Evolutionary conservation across 2,329 filamentous ascomycete species (phyloP).

Genomic region (Fonsecaea monophora): DNA sequence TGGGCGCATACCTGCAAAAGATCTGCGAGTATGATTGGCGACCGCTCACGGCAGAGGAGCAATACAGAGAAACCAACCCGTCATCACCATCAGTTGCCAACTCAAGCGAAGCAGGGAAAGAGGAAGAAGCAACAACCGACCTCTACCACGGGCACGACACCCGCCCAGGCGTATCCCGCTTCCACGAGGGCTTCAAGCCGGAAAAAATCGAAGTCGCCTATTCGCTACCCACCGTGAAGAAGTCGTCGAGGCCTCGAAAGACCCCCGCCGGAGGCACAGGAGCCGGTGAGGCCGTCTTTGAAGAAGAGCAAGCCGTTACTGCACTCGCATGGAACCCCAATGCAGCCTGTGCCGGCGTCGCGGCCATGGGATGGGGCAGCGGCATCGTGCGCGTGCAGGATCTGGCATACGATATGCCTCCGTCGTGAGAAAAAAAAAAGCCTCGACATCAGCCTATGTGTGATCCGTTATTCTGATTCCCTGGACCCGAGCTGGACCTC

Average conservation of each 20-base stretch:
- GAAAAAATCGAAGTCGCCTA: slow-evolving; percentile 45
- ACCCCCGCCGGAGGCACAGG: slow-evolving; percentile 14
- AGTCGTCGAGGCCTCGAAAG: slow-evolving; percentile 10
- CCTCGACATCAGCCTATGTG: too few relatives aligned
- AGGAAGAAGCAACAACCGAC: slow-evolving; percentile 16
- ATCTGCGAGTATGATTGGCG: slow-evolving; percentile 67
- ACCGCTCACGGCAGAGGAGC: slow-evolving; percentile 24
- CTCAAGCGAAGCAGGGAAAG: too few relatives aligned
- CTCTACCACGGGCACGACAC: slow-evolving; percentile 34
- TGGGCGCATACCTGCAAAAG: slow-evolving; percentile 59
- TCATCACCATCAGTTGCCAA: too few relatives aligned
- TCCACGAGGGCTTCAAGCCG: slow-evolving; percentile 54
- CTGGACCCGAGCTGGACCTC: too few relatives aligned
- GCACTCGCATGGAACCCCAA: slow-evolving; percentile 73
- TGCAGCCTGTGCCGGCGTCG: slow-evolving; percentile 69
- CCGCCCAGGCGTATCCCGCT: slow-evolving; percentile 49
- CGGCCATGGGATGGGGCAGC: slow-evolving; percentile 69
- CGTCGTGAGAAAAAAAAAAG: neutral
- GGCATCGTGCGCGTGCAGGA: slow-evolving; percentile 72
- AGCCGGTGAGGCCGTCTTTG: slow-evolving; percentile 58
- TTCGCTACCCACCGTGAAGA: slow-evolving; percentile 3
- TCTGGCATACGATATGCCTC: slow-evolving; percentile 53
- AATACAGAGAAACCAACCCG: neutral
- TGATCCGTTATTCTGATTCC: too few relatives aligned
- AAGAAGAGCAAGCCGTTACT: slow-evolving; percentile 68